These are phyloP conservation scores for Pelargonium fulgidum DNA, from an alignment of 441 rosid species.

Conservation along the genomic window DNA sequence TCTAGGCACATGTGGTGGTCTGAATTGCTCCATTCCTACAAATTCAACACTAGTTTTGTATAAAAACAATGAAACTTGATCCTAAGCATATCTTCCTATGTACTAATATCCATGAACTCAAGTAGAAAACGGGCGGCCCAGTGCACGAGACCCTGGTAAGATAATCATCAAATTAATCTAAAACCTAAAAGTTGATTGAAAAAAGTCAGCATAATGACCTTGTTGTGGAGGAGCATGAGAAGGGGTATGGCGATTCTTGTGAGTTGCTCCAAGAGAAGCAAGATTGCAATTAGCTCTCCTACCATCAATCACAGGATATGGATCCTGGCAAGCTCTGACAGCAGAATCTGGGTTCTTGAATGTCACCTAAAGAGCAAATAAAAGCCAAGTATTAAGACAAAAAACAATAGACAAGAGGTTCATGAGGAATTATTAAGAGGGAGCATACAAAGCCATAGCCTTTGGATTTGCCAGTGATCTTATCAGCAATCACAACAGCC, in stretches of 20 bases:
- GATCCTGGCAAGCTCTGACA: constrained; percentile 34
- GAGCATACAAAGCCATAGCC: constrained; percentile 61
- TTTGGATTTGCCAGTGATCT: constrained; percentile 54
- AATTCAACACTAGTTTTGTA: not conserved
- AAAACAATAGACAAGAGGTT: not conserved
- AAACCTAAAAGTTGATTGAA: not conserved
- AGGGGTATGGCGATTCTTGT: too few species aligned
- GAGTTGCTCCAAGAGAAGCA: constrained; percentile 32
- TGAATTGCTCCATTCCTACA: constrained; percentile 20
- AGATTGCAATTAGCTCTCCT: constrained; percentile 47
- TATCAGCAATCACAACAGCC: constrained; percentile 65
- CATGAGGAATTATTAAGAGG: not conserved
- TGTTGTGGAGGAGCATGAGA: not conserved
- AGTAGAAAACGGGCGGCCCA: not conserved
- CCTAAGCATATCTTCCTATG: too few species aligned
- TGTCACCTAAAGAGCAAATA: constrained; percentile 31
- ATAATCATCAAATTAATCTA: not conserved
- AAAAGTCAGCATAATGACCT: constrained; percentile 1
- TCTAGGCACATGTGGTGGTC: constrained; percentile 9
- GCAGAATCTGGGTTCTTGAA: constrained; percentile 46
- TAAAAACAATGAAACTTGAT: too few species aligned
- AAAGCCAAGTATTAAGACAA: constrained; percentile 5
- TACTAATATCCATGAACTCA: not conserved
- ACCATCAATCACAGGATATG: constrained; percentile 41
- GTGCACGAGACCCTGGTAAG: not conserved